Evolutionary conservation across 108 stramenopile species (phyloP), one percentile per base, ranked within the genome.

Genomic region (Cyclotella distinguenda): DNA sequence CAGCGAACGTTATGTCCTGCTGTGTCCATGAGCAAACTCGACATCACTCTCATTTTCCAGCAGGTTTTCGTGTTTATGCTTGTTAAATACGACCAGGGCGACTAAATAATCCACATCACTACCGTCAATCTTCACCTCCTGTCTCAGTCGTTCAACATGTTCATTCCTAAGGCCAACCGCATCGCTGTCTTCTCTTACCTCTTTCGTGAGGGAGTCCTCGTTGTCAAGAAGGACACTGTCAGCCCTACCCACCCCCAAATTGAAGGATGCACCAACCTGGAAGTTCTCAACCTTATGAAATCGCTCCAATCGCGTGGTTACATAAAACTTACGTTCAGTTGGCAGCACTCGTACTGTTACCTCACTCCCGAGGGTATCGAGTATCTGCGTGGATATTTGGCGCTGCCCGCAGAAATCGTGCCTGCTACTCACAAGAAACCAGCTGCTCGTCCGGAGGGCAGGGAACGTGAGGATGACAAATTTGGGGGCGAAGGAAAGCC

Each of bases 311-410:
- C 87, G 48, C 81, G 86, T 46, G 90, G 89, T 27, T 93, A 78
- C 81, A 80, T 97, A 49, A 86, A 87, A 40, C 72, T 93, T 64
- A 98, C 97, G 60, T 98, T 95, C 90, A 90, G 82, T 54, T 98
- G 98, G 97, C 98, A 96, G 72, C 93, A 96, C 88, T 83, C 84
- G 72, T 98, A 98, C 94, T 96, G 88, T 84, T 97, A 96, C 86
- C 85, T 98, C 53, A 97, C 96, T 23, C 83, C 80, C 46, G 97
- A 93, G 71, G 98, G 98, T 47, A 94, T 98, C 74, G 96, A 94
- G 51, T 98, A 97, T 89, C 84, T 98, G 12, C 85, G 98, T 15
- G 69, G 80, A 40, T 97, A 96, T 85, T 77, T 98, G 28, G 91
- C 86, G 39, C 78, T 98, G 32, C 97, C 98, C 45, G 85, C 88